These are phyloP conservation scores for Penicillium decumbens DNA, from an alignment of 2,329 filamentous ascomycete species.

Conservation along the genomic window DNA sequence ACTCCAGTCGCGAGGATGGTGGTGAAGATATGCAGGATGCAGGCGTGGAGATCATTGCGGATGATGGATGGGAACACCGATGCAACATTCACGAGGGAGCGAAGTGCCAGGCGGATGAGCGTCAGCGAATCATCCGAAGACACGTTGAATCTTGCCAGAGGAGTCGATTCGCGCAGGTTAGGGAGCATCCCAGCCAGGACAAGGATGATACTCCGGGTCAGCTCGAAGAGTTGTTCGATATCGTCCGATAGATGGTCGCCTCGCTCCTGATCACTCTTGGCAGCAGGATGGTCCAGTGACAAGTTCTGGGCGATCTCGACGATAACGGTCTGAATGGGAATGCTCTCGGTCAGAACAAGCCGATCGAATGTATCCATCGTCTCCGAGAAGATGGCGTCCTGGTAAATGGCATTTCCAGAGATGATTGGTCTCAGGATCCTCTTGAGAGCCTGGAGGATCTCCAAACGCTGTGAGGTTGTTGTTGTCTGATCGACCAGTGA, in stretches of 20 bases:
- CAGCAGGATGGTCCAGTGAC: slow-evolving; percentile 86
- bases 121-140: slow-evolving; percentile 76
- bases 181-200: slow-evolving; percentile 84
- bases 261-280: slow-evolving; percentile 61
- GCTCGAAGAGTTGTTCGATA: slow-evolving; percentile 94
- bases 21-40: slow-evolving; percentile 93
- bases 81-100: slow-evolving; percentile 87
- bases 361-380: slow-evolving; percentile 94
- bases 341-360: slow-evolving; percentile 82
- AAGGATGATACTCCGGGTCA: slow-evolving; percentile 92
- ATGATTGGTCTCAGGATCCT: slow-evolving; percentile 93
- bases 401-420: slow-evolving; percentile 92
- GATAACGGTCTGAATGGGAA: slow-evolving; percentile 85
- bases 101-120: slow-evolving; percentile 73
- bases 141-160: slow-evolving; percentile 66
- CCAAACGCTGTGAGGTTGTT: slow-evolving; percentile 72
- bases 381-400: slow-evolving; percentile 92
- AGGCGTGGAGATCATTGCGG: slow-evolving; percentile 91
- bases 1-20: slow-evolving; percentile 82
- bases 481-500: slow-evolving; percentile 78
- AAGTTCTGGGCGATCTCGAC: slow-evolving; percentile 89
- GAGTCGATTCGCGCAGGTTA: slow-evolving; percentile 55
- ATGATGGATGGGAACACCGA: slow-evolving; percentile 96
- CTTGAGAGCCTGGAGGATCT: slow-evolving; percentile 84
- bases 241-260: slow-evolving; percentile 86